Evolutionary conservation across 768 basidiomycete species (phyloP).

Genomic region (Ramaria rubella): DNA sequence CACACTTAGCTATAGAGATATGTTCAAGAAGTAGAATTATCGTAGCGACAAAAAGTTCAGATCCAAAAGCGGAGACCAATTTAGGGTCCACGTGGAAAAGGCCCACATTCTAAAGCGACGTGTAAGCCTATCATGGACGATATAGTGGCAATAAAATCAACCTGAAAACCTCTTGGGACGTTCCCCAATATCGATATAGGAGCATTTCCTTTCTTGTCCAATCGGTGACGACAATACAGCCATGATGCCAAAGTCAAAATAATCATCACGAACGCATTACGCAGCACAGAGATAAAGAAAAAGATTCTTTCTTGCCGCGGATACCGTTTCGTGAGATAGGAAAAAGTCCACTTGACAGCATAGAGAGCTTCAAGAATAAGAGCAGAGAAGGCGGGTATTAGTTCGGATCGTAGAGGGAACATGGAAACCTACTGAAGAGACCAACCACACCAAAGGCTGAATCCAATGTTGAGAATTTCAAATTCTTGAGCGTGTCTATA

Average conservation of each 20-base stretch:
- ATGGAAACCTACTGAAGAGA: slow-evolving; percentile 36
- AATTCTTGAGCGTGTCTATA: slow-evolving; percentile 86
- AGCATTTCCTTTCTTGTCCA: slow-evolving; percentile 53
- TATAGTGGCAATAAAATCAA: slow-evolving; percentile 28
- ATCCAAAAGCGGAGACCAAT: slow-evolving; percentile 61
- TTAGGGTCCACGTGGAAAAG: slow-evolving; percentile 37
- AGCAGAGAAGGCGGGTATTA: slow-evolving; percentile 3
- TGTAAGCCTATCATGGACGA: background rate
- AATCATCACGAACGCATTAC: slow-evolving; percentile 85
- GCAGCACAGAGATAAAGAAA: slow-evolving; percentile 72
- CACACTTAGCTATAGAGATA: slow-evolving; percentile 94
- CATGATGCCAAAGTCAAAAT: slow-evolving; percentile 83
- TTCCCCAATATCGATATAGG: slow-evolving; percentile 78
- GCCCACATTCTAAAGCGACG: slow-evolving; percentile 36
- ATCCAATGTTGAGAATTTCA: slow-evolving; percentile 65
- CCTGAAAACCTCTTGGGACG: slow-evolving; percentile 80
- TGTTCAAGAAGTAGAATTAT: slow-evolving; percentile 92
- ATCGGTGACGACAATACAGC: slow-evolving; percentile 68
- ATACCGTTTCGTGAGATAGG: slow-evolving; percentile 44
- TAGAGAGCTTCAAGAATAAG: slow-evolving; percentile 43
- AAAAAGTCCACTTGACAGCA: slow-evolving; percentile 53
- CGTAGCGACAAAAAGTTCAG: slow-evolving; percentile 76
- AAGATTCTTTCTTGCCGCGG: slow-evolving; percentile 61
- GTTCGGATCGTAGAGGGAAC: background rate
- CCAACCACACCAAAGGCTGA: slow-evolving; percentile 87